Evolutionary conservation across 371 early-diverging fungal species (phyloP).

Genomic region (Mucor circinelloides): DNA sequence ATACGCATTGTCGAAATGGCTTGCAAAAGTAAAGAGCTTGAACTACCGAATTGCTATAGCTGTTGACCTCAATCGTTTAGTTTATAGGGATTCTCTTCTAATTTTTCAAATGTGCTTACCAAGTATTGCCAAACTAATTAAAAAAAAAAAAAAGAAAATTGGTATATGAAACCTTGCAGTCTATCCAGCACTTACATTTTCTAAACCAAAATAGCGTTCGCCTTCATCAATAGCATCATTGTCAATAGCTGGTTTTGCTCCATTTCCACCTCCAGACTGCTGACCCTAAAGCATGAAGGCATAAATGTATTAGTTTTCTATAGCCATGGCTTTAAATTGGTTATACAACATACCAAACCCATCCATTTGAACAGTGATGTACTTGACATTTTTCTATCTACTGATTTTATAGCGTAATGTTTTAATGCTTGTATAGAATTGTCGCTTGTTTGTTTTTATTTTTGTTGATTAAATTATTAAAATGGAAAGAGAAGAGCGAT

Average conservation of each 20-base stretch:
- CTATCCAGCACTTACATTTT: slow-evolving; percentile 72
- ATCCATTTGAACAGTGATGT: slow-evolving; percentile 90
- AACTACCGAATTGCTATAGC: slow-evolving; percentile 95
- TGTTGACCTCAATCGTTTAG: slow-evolving; percentile 19
- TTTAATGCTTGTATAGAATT: neutral
- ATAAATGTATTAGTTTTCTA: neutral
- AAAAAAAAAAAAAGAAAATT: neutral
- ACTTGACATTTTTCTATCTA: slow-evolving; percentile 30
- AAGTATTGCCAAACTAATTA: slow-evolving; percentile 87
- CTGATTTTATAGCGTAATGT: neutral
- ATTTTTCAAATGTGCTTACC: slow-evolving; percentile 51
- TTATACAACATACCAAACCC: slow-evolving; percentile 57
- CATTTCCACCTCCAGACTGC: slow-evolving; percentile 23
- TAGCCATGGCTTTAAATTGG: neutral
- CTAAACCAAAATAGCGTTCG: slow-evolving; percentile 85
- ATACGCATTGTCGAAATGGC: slow-evolving; percentile 93
- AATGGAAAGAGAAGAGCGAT: slow-evolving; percentile 3
- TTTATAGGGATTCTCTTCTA: neutral
- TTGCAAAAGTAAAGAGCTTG: slow-evolving; percentile 95
- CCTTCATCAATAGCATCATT: slow-evolving; percentile 49
- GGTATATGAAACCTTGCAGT: neutral
- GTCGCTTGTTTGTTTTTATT: neutral
- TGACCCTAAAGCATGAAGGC: slow-evolving; percentile 33
- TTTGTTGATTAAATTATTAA: neutral
- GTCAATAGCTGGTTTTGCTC: slow-evolving; percentile 33